These are phyloP conservation scores for Bipolaris victoriae DNA, from an alignment of 2,329 filamentous ascomycete species.

Conservation along the genomic window DNA sequence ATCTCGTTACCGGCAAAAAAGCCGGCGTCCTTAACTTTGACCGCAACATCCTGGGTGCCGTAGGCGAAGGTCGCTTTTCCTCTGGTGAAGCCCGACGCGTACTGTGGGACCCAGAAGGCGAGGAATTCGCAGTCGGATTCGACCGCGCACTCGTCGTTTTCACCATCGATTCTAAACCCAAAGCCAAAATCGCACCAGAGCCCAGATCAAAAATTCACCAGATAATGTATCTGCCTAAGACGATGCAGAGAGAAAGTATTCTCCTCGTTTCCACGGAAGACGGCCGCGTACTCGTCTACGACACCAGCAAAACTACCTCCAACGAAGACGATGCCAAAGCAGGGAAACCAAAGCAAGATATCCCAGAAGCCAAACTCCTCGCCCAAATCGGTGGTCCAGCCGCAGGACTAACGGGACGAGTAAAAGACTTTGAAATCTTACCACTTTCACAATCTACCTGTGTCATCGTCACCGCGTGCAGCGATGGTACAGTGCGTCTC, in stretches of 20 bases:
- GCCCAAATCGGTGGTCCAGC: slow-evolving; percentile 80
- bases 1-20: slow-evolving; percentile 94
- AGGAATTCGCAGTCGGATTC: slow-evolving; percentile 89
- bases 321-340: slow-evolving; percentile 20
- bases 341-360: slow-evolving; percentile 52
- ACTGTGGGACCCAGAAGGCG: slow-evolving; percentile 75
- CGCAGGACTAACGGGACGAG: slow-evolving; percentile 69
- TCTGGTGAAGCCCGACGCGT: slow-evolving; percentile 84
- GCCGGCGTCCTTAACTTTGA: slow-evolving; percentile 89
- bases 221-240: slow-evolving; percentile 68
- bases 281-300: slow-evolving; percentile 83
- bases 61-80: slow-evolving; percentile 76
- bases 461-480: slow-evolving; percentile 75
- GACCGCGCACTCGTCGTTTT: slow-evolving; percentile 85
- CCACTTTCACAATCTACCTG: slow-evolving; percentile 50
- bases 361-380: slow-evolving; percentile 66
- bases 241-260: slow-evolving; percentile 54
- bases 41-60: slow-evolving; percentile 71
- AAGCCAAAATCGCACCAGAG: slow-evolving; percentile 72
- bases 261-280: slow-evolving; percentile 88
- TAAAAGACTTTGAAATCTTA: slow-evolving; percentile 87
- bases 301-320: slow-evolving; percentile 63
- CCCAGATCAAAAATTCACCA: slow-evolving; percentile 82
- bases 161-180: slow-evolving; percentile 84
- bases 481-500: slow-evolving; percentile 82